These are phyloP conservation scores for Sequoiadendron giganteum DNA, from an alignment of 75 land plant species.

Conservation along the genomic window DNA sequence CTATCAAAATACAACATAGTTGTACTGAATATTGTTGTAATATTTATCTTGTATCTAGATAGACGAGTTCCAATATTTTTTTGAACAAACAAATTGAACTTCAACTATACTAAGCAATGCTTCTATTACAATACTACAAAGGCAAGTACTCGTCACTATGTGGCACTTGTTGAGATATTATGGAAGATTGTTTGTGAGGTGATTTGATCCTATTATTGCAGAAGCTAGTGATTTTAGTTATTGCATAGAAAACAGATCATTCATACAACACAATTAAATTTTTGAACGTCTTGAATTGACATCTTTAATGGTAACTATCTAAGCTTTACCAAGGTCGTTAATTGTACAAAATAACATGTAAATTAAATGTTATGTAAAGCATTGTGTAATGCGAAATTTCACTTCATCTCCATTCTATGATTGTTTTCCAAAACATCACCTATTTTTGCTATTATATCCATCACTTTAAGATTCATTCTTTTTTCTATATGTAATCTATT, in stretches of 20 bases:
- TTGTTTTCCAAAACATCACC: neutral
- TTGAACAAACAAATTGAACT: too few relatives aligned
- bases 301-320: neutral
- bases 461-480: neutral
- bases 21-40: too few relatives aligned
- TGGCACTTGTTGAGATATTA: too few relatives aligned
- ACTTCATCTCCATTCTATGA: neutral
- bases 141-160: too few relatives aligned
- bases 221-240: too few relatives aligned
- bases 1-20: too few relatives aligned
- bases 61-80: too few relatives aligned
- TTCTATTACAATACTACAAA: too few relatives aligned
- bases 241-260: neutral
- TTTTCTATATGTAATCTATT: neutral
- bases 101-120: too few relatives aligned
- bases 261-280: neutral
- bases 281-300: neutral
- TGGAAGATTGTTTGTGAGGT: too few relatives aligned
- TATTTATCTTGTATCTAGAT: too few relatives aligned
- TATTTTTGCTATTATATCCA: neutral
- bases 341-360: neutral
- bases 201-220: too few relatives aligned
- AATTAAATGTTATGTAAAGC: neutral
- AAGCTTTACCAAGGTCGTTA: neutral
- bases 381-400: neutral